These are phyloP conservation scores for Aspergillus biplanus DNA, from an alignment of 495 filamentous ascomycete species.

Conservation along the genomic window DNA sequence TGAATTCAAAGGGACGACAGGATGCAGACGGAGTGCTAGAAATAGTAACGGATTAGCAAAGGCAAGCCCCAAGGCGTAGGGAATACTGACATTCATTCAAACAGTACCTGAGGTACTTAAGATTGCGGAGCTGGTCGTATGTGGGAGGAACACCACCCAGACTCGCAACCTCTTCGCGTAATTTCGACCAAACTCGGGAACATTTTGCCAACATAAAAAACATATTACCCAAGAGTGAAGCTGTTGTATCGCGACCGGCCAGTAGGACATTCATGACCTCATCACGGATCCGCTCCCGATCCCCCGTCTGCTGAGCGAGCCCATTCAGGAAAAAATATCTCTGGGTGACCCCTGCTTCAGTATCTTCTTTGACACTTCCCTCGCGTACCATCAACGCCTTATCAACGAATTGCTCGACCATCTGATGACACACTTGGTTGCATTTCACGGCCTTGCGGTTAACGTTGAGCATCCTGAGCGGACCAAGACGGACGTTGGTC, in stretches of 20 bases:
- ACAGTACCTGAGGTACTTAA: constrained; percentile 76
- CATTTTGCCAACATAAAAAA: constrained; percentile 59
- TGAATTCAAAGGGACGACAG: constrained; percentile 72
- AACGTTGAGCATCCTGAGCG: constrained; percentile 11
- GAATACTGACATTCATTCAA: constrained; percentile 23
- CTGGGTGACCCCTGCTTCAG: constrained; percentile 1
- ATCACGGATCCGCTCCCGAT: constrained; percentile 15
- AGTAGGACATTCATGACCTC: constrained; percentile 45
- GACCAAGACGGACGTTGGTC: constrained; percentile 13
- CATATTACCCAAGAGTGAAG: constrained; percentile 57
- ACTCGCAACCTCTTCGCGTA: constrained; percentile 56
- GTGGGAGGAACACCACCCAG: constrained; percentile 19
- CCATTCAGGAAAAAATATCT: constrained; percentile 23
- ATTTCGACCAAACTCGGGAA: constrained; percentile 44
- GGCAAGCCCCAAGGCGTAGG: neutral
- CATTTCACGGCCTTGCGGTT: constrained; percentile 20
- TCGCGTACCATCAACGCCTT: constrained; percentile 20
- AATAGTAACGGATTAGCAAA: constrained; percentile 4
- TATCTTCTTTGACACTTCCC: constrained; percentile 10
- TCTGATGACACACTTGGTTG: constrained; percentile 18
- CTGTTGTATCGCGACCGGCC: constrained; percentile 66
- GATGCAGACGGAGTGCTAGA: constrained; percentile 63
- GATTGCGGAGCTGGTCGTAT: constrained; percentile 74
- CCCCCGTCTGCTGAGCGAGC: constrained; percentile 22
- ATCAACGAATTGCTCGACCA: constrained; percentile 22